Evolutionary conservation across 805 yeast genomes (phyloP), one percentile per base, ranked within the genome.

Genomic region (Cyberlindnera maritima): DNA sequence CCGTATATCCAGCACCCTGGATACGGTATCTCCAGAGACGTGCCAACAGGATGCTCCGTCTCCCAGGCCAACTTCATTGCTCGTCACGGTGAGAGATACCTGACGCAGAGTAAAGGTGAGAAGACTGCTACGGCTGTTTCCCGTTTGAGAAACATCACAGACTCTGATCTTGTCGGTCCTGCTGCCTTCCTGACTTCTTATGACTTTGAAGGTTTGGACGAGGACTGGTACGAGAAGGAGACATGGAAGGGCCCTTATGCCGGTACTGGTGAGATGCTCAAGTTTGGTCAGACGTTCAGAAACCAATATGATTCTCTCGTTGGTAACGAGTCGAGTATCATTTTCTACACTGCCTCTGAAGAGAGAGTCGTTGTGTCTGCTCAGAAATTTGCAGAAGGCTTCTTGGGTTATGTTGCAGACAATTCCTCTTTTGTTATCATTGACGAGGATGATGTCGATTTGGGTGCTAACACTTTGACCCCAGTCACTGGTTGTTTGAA

Each of bases 21-120:
- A 0, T 71, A 57, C 48, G 85, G 86, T 14, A 74, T 81, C 39
- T 67, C 71, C 39, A 68, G 77, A 36, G 79, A 75, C 18, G 63
- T 75, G 2, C 87, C 87, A 14, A 61, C 55, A 1, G 71, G 70
- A 31, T 79, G 84, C 59, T 54, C 62, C 0, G 68, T 79, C 39
- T 79, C 77, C 50, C 85, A 80, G 58, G 84, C 78, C 9, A 76
- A 75, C 53, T 58, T 75, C 53, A 54, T 75, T 32, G 66, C 71
- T 47, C 72, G 86, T 53, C 86, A 81, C 51, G 85, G 85, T 14
- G 86, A 79, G 58, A 68, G 86, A 43, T 80, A 67, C 59, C 81
- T 78, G 13, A 66, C 68, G 11, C 23, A 19, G 9, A 26, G 48
- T 28, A 50, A 39, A 25, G 64, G 63, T n/a, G 26, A 34, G 6